Evolutionary conservation across 139 green algal genomes (phyloP).

Genomic region (Chlamydomonas schloesseri): DNA sequence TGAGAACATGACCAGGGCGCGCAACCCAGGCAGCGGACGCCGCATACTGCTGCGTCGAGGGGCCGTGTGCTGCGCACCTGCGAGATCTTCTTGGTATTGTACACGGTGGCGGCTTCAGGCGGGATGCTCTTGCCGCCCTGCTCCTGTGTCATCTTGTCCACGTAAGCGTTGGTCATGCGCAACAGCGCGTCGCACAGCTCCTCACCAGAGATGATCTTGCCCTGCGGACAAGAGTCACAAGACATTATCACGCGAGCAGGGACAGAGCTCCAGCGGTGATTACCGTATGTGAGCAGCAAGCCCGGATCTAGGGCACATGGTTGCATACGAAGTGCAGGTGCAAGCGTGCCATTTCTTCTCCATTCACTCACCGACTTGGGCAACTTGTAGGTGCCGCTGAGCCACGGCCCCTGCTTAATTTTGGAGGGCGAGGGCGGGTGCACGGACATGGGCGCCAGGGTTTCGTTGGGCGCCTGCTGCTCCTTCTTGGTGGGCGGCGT

Average conservation of each 20-base stretch:
- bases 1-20: too few species aligned
- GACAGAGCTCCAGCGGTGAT: too few species aligned
- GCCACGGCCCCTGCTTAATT: conserved; percentile 51
- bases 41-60: too few species aligned
- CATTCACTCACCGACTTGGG: conserved; percentile 39
- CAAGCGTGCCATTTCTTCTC: too few species aligned
- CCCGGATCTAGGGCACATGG: too few species aligned
- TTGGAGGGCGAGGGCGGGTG: conserved; percentile 50
- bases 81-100: conserved; percentile 38
- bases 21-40: too few species aligned
- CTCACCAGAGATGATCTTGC: conserved; percentile 52
- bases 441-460: not conserved
- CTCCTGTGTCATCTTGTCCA: conserved; percentile 38
- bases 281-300: too few species aligned
- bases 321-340: too few species aligned
- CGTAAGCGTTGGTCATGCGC: conserved; percentile 52
- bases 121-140: not conserved
- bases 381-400: conserved; percentile 47
- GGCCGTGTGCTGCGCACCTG: too few species aligned
- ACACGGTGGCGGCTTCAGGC: conserved; percentile 18
- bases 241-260: too few species aligned
- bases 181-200: conserved; percentile 51
- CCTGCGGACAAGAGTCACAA: conserved; percentile 7
- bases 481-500: not conserved
- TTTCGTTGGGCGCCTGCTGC: not conserved